phyloP scores from a whole-genome alignment of 768 basidiomycete species.

The Leccinum subtestaceum region DNA sequence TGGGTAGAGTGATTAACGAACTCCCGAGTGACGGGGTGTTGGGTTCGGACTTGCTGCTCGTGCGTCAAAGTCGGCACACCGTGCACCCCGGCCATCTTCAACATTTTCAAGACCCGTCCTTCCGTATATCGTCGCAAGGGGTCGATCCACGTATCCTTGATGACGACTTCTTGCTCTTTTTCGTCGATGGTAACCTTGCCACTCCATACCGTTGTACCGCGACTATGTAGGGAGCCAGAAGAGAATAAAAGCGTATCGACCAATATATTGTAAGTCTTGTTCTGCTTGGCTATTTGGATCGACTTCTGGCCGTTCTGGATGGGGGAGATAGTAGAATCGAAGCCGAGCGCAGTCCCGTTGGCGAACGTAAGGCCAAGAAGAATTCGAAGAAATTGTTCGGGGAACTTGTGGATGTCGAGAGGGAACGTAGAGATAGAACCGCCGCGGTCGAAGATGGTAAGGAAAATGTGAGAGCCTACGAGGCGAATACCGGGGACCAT shows the following conservation, averaged over 20 bases:
- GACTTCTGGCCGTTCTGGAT: neutral
- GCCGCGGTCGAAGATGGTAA: neutral
- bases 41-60: neutral
- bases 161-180: neutral
- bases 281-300: neutral
- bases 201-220: neutral
- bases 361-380: neutral
- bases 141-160: neutral
- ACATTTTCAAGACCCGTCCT: neutral
- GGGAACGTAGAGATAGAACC: slow-evolving; percentile 4
- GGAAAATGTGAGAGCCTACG: neutral
- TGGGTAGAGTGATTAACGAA: no score
- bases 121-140: neutral
- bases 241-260: neutral
- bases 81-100: neutral
- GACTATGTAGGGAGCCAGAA: neutral
- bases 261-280: neutral
- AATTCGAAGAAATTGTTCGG: slow-evolving; percentile 1
- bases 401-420: slow-evolving; percentile 3
- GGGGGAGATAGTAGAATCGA: neutral
- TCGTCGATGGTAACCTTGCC: neutral
- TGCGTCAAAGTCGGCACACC: neutral
- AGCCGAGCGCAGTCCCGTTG: neutral
- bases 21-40: no score
- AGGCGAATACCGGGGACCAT: neutral